Evolutionary conservation across 2,329 filamentous ascomycete genomes (phyloP).

Genomic region (Lojkania enalia): DNA sequence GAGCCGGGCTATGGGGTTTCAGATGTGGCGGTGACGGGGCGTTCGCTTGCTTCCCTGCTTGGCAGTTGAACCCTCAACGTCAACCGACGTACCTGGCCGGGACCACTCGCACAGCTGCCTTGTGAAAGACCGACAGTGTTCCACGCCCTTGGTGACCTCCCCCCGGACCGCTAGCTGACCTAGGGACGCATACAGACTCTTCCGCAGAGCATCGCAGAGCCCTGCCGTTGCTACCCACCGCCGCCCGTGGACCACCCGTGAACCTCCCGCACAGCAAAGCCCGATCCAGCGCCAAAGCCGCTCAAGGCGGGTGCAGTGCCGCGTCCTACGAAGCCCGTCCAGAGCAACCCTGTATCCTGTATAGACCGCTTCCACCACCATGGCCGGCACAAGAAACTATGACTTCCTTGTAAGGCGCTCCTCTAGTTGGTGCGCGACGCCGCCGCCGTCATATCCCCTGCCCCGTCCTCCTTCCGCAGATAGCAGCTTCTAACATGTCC

Average conservation of each 20-base stretch:
- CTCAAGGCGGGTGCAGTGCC: constrained; percentile 30
- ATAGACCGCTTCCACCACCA: constrained; percentile 47
- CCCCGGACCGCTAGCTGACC: constrained; percentile 1
- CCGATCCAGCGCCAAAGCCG: constrained; percentile 16
- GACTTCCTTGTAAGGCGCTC: constrained; percentile 83
- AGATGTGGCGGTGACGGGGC: constrained; percentile 1
- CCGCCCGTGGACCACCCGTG: background rate
- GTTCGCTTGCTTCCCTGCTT: constrained; percentile 10
- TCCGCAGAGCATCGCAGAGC: background rate
- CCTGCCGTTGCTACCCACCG: background rate
- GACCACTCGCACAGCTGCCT: constrained; percentile 13
- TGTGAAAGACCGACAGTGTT: constrained; percentile 14
- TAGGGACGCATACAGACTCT: background rate
- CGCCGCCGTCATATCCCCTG: constrained; percentile 8
- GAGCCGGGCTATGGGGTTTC: background rate
- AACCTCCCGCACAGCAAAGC: constrained; percentile 5
- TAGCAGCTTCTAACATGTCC: constrained; percentile 1
- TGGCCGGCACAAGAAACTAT: constrained; percentile 98
- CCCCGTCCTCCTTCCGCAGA: constrained; percentile 8
- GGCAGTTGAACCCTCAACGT: constrained; percentile 7
- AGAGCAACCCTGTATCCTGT: constrained; percentile 12
- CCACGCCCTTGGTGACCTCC: constrained; percentile 2
- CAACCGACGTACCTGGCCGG: constrained; percentile 7
- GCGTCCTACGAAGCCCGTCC: constrained; percentile 21
- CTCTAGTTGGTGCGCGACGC: constrained; percentile 1